These are phyloP conservation scores for Dothiorella sarmentorum DNA, from an alignment of 2,329 filamentous ascomycete genomes.

Conservation along the genomic window DNA sequence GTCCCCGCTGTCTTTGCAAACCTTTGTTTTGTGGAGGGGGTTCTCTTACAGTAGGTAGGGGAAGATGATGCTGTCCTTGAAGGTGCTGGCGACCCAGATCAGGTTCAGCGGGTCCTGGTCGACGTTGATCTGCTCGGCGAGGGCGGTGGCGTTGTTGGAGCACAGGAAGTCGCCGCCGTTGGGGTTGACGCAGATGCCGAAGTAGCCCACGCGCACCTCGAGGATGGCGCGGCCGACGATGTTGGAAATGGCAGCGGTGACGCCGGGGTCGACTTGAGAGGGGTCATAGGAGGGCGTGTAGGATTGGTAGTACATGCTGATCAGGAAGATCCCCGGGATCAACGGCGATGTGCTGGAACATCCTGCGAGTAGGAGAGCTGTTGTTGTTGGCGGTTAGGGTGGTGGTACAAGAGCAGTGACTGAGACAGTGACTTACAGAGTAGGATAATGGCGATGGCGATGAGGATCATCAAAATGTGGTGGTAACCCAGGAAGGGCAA, in stretches of 20 bases:
- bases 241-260: constrained; percentile 79
- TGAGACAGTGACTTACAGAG: constrained; percentile 64
- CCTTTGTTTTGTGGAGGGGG: too few relatives aligned
- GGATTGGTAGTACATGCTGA: constrained; percentile 92
- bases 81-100: constrained; percentile 94
- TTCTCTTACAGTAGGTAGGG: constrained; percentile 85
- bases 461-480: constrained; percentile 95
- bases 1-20: constrained; percentile 1
- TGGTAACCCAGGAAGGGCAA: constrained; percentile 65
- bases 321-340: constrained; percentile 93
- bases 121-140: constrained; percentile 82
- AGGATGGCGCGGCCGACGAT: constrained; percentile 82
- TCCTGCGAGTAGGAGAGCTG: constrained; percentile 87
- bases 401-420: neutral
- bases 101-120: constrained; percentile 96
- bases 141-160: constrained; percentile 91
- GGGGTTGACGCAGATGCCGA: constrained; percentile 92
- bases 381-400: neutral
- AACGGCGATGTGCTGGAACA: constrained; percentile 95
- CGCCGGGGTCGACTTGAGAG: constrained; percentile 85
- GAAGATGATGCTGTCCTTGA: constrained; percentile 98
- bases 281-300: constrained; percentile 81
- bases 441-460: constrained; percentile 88
- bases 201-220: constrained; percentile 93
- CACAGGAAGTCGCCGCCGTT: constrained; percentile 90